Evolutionary conservation across 2,329 filamentous ascomycete species (phyloP).

Genomic region (Elsinoe necatrix): DNA sequence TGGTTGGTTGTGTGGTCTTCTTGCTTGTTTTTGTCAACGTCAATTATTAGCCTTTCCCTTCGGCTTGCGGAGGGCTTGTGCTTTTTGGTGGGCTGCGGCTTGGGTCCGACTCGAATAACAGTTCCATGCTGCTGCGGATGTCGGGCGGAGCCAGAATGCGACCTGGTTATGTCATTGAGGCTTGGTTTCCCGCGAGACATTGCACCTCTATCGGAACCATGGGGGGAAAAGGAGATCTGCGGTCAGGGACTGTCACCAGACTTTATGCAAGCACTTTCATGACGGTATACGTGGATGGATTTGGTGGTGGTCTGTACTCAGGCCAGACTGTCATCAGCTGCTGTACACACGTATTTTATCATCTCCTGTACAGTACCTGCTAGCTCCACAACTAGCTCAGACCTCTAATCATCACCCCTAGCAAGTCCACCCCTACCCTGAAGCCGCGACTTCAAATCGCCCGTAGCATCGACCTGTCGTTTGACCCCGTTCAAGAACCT

Average conservation of each 20-base stretch:
- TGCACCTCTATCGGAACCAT: background rate
- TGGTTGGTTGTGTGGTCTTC: background rate
- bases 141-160: slow-evolving; percentile 1
- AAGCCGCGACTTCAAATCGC: slow-evolving; percentile 16
- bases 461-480: slow-evolving; percentile 25
- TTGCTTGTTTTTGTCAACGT: slow-evolving; percentile 14
- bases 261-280: background rate
- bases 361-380: background rate
- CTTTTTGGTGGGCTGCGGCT: background rate
- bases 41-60: background rate
- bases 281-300: background rate
- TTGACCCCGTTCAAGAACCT: slow-evolving; percentile 30
- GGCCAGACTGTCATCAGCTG: background rate
- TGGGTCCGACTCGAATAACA: background rate
- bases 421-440: slow-evolving; percentile 17
- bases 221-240: background rate
- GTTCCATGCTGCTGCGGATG: background rate
- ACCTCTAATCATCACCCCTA: slow-evolving; percentile 15
- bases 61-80: background rate
- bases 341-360: background rate
- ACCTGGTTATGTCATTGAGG: slow-evolving; percentile 6
- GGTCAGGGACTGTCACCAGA: background rate
- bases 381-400: background rate
- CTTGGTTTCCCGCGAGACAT: background rate
- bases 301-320: background rate